Evolutionary conservation across 441 rosid species (phyloP).

Genomic region (Bocquillonia castaneifolia): DNA sequence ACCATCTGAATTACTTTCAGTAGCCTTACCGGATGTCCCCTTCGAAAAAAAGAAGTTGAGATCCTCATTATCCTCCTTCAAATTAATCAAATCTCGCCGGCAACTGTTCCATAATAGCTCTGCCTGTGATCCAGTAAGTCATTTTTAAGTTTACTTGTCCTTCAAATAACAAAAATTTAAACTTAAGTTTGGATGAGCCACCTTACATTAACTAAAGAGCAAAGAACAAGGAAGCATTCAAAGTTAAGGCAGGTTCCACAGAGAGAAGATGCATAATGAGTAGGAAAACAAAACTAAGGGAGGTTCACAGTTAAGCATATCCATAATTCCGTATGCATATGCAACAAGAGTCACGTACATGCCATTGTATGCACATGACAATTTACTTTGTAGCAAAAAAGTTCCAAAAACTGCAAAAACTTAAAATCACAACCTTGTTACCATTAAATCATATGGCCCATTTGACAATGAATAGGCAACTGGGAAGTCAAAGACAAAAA

Average conservation of each 20-base stretch:
- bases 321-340: not conserved
- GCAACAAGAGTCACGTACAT: not conserved
- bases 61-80: constrained; percentile 43
- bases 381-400: not conserved
- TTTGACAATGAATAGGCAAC: not conserved
- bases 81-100: constrained; percentile 42
- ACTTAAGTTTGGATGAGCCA: not conserved
- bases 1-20: constrained; percentile 26
- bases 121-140: constrained; percentile 40
- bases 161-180: not conserved
- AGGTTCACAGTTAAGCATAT: not conserved
- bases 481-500: not conserved
- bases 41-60: constrained; percentile 41
- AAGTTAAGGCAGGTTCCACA: not conserved
- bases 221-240: constrained; percentile 10
- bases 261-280: not conserved
- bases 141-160: not conserved
- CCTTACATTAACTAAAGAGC: not conserved
- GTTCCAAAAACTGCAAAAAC: not conserved
- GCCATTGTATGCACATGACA: not conserved
- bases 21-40: constrained; percentile 23
- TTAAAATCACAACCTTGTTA: not conserved
- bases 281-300: not conserved
- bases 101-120: constrained; percentile 52
- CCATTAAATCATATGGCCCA: not conserved